Base-by-base conservation (phyloP, 768 basidiomycete genomes). In the Brasilioporus rufonigricans region DNA sequence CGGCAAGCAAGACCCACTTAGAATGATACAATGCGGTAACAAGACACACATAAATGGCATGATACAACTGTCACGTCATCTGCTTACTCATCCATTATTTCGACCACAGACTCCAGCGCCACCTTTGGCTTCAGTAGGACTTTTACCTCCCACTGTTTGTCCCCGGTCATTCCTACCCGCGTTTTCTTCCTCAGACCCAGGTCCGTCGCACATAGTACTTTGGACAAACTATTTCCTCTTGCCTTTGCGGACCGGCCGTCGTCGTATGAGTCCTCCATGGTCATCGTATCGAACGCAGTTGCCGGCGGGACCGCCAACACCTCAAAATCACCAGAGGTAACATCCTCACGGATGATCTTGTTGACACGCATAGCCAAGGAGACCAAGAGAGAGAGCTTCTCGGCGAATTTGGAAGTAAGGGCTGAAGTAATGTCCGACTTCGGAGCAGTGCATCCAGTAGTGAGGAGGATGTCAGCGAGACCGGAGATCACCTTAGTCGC, bases 341-440 rank as follows among this genome's bases (percentile, higher is more conserved):
- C 60, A 13, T 71, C 70, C 38, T 68, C 66, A 10, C 65, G 58
- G 2, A 71, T 50, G 27, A 71, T 66, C 59, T 69, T 69, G 52
- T 83, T 83, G 53, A 86, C 67, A 9, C 73, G 73, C 53, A 79
- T 70, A 2, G 83, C 80, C 6, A 74, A 64, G 21, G 74, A 72
- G 33, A 79, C 74, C 33, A 85, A 70, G 13, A 71, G 62, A 16
- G 63, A 61, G 24, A 85, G 69, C 14, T 75, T 74, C 0, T 73
- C 75, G 1, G 70, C 68, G 58, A 84, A 85, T 26, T 72, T 74
- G 5, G 69, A 61, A 9, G 70, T 66, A 46, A 84, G 67, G 8
- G 71, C 69, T 4, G 75, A 71, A 19, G 73, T 71, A 5, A 81
- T 64, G 14, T 69, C 64, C 1, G 56, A 19, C 51, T 56, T 61